Conservation (phyloP, 148 eudicot genomes). For the Camellia granthamiana region DNA sequence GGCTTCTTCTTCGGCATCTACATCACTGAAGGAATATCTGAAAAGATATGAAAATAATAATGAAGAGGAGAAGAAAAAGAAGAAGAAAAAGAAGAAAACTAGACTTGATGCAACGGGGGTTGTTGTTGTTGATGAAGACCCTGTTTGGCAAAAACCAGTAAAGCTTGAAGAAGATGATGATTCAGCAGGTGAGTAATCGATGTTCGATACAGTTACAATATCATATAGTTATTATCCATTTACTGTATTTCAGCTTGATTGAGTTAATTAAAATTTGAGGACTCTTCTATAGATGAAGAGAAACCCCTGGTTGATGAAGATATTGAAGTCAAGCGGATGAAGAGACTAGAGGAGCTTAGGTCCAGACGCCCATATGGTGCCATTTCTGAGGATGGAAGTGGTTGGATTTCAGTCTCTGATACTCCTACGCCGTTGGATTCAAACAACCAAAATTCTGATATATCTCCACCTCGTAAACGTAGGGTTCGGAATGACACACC, state of each 20-base stretch:
- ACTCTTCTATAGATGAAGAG: constrained; percentile 48
- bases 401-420: constrained; percentile 76
- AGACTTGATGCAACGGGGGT: constrained; percentile 53
- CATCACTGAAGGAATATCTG: constrained; percentile 71
- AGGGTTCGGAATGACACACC: constrained; percentile 45
- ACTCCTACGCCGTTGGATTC: constrained; percentile 23
- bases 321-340: constrained; percentile 79
- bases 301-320: constrained; percentile 86
- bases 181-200: constrained; percentile 52
- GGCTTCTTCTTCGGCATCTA: constrained; percentile 28
- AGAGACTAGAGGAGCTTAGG: constrained; percentile 64
- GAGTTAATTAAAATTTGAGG: neutral
- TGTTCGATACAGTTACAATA: neutral
- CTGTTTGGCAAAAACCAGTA: constrained; percentile 87
- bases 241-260: constrained; percentile 4
- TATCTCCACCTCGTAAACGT: constrained; percentile 52
- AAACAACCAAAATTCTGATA: constrained; percentile 35
- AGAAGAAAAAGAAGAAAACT: constrained; percentile 41
- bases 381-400: constrained; percentile 95
- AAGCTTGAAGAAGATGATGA: constrained; percentile 68
- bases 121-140: constrained; percentile 84
- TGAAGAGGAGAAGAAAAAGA: constrained; percentile 59
- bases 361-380: constrained; percentile 57
- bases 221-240: neutral
- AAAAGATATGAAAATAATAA: constrained; percentile 61